A percentile compares a stretch with the other conserved stretches of the same genome.
These are phyloP conservation scores for Chlorella sp. DNA, from an alignment of 139 green algal species.

Conservation along the genomic window DNA sequence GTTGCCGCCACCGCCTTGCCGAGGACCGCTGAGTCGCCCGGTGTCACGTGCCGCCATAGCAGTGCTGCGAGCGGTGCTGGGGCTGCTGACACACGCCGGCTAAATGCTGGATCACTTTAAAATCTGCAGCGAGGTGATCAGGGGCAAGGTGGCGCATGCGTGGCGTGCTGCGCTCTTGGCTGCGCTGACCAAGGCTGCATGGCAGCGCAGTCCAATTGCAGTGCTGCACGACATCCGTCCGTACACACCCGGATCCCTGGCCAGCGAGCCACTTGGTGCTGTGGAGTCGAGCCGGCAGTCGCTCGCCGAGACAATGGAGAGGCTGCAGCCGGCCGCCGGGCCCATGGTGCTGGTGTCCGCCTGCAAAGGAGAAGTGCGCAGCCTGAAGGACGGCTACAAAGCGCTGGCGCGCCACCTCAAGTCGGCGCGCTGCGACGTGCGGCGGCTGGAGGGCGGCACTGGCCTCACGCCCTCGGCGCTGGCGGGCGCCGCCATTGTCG, in stretches of 20 bases:
- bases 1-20: not conserved
- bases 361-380: constrained; percentile 74
- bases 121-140: not conserved
- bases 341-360: constrained; percentile 54
- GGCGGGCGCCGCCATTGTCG: constrained; percentile 62
- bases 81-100: too few species aligned
- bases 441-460: not conserved
- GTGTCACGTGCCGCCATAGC: not conserved
- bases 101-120: not conserved
- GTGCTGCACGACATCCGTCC: too few species aligned
- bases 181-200: too few species aligned
- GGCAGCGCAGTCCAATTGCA: too few species aligned
- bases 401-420: constrained; percentile 74
- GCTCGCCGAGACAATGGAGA: not conserved
- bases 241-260: too few species aligned
- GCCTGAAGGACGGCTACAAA: constrained; percentile 71
- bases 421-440: constrained; percentile 49
- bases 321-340: not conserved
- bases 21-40: constrained; percentile 7
- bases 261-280: too few species aligned
- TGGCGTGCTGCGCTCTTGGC: too few species aligned
- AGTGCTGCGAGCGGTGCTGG: not conserved
- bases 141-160: not conserved
- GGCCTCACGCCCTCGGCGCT: constrained; percentile 44
- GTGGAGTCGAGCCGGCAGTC: too few species aligned